Conservation (phyloP, 2,329 filamentous ascomycete species). For the Cladobotryum mycophilum region DNA sequence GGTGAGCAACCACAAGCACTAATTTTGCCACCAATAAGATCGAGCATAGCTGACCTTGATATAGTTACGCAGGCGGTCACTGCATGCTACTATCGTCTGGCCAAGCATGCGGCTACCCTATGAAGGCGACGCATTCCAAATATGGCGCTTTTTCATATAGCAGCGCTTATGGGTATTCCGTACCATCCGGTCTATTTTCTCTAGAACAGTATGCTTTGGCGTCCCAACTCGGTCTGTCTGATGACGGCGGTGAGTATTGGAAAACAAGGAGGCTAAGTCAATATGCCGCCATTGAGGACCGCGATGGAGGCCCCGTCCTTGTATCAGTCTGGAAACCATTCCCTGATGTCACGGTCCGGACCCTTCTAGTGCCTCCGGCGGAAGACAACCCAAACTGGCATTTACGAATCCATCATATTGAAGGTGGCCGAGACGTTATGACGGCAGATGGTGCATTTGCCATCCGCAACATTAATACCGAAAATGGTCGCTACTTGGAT, state of each 20-base stretch:
- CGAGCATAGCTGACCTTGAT: background rate
- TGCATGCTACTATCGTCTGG: constrained; percentile 49
- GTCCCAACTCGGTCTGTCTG: constrained; percentile 68
- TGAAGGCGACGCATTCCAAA: constrained; percentile 76
- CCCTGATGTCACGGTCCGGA: constrained; percentile 57
- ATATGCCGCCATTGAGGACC: constrained; percentile 54
- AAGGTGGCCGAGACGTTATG: constrained; percentile 55
- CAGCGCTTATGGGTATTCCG: constrained; percentile 69
- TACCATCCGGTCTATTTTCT: constrained; percentile 68
- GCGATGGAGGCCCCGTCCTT: constrained; percentile 51
- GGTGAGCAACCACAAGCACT: constrained; percentile 23
- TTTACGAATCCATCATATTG: constrained; percentile 56
- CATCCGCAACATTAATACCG: constrained; percentile 49
- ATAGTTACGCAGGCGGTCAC: constrained; percentile 54
- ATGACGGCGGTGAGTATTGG: constrained; percentile 57
- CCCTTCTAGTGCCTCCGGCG: constrained; percentile 57
- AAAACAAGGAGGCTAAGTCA: constrained; percentile 65
- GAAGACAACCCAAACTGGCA: constrained; percentile 62
- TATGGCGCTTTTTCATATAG: constrained; percentile 76
- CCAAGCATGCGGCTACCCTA: constrained; percentile 76
- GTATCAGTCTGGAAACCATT: constrained; percentile 67
- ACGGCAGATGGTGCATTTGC: constrained; percentile 72
- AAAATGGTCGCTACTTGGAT: constrained; percentile 45
- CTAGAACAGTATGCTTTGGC: constrained; percentile 31
- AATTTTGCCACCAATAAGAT: constrained; percentile 2